phyloP scores from a whole-genome alignment of 257 asterid species.

The Forsythia suspensa region DNA sequence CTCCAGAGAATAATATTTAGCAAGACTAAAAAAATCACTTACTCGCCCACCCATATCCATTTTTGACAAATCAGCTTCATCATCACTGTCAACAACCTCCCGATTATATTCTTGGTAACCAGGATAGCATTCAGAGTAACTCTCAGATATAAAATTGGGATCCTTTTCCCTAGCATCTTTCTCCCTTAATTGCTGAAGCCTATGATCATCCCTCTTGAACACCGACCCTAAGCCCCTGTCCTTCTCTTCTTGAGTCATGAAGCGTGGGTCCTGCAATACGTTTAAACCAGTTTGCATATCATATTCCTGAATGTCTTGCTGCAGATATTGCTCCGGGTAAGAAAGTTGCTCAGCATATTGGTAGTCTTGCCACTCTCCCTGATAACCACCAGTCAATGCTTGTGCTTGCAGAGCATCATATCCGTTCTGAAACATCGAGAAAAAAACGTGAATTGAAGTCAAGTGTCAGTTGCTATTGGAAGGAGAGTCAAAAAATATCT shows the following conservation, averaged over 20 bases:
- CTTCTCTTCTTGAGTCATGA: conserved; percentile 98
- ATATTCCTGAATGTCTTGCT: conserved; percentile 69
- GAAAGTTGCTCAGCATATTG: conserved; percentile 86
- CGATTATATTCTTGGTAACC: conserved; percentile 98
- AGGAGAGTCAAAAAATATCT: neutral
- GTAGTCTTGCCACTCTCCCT: conserved; percentile 92
- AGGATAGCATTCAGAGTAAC: conserved; percentile 99
- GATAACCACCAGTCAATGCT: conserved; percentile 70
- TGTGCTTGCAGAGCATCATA: conserved; percentile 82
- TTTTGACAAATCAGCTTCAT: conserved; percentile 91
- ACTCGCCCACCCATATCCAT: conserved; percentile 99
- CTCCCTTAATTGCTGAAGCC: conserved; percentile 94
- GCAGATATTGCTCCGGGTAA: conserved; percentile 88
- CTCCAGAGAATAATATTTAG: neutral
- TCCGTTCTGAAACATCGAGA: conserved; percentile 50
- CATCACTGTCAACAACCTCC: conserved; percentile 93
- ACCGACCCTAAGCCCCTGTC: conserved; percentile 98
- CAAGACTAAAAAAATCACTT: conserved; percentile 32
- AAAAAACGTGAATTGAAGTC: neutral
- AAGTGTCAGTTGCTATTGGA: neutral
- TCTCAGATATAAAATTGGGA: conserved; percentile 95
- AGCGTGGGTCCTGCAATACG: conserved; percentile 64
- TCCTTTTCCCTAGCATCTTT: conserved; percentile 96
- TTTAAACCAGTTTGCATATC: conserved; percentile 63
- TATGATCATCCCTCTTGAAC: conserved; percentile 92